phyloP scores from a whole-genome alignment of 2,329 filamentous ascomycete genomes.

The Lomentospora prolificans region DNA sequence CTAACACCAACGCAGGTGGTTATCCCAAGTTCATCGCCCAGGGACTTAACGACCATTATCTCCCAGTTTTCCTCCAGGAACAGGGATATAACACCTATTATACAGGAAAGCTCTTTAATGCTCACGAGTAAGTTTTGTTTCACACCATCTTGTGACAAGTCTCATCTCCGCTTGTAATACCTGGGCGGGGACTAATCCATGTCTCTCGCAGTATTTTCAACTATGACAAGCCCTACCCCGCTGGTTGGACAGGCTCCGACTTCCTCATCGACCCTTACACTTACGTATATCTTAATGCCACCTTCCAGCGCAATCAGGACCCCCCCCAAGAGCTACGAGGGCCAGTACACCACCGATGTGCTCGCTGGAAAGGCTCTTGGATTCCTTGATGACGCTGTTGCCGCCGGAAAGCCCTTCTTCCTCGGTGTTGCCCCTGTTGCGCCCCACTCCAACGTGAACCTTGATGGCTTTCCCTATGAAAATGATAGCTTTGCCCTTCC shows the following conservation, averaged over 20 bases:
- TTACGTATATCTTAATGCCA: conserved; percentile 58
- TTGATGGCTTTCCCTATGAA: conserved; percentile 13
- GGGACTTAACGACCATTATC: conserved; percentile 38
- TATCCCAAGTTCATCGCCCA: conserved; percentile 41
- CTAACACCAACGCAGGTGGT: conserved; percentile 19
- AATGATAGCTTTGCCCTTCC: background rate
- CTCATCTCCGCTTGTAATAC: no score
- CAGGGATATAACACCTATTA: conserved; percentile 44
- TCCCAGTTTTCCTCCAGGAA: conserved; percentile 40
- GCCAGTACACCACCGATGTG: conserved; percentile 43
- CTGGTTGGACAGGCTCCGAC: conserved; percentile 46
- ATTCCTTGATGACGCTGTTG: conserved; percentile 41
- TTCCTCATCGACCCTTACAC: conserved; percentile 57
- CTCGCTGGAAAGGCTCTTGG: conserved; percentile 38
- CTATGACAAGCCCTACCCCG: conserved; percentile 39
- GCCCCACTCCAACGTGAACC: conserved; percentile 20
- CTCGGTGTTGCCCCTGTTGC: conserved; percentile 40
- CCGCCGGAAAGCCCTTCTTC: conserved; percentile 41
- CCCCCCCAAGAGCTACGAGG: conserved; percentile 38
- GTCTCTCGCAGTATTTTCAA: no score
- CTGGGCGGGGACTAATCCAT: no score
- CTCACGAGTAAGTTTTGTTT: conserved; percentile 34
- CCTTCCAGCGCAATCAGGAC: conserved; percentile 50
- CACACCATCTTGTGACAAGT: no score
- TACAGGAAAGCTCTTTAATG: conserved; percentile 45